phyloP scores from a whole-genome alignment of 306 rosid genomes.

The Rosa persica region DNA sequence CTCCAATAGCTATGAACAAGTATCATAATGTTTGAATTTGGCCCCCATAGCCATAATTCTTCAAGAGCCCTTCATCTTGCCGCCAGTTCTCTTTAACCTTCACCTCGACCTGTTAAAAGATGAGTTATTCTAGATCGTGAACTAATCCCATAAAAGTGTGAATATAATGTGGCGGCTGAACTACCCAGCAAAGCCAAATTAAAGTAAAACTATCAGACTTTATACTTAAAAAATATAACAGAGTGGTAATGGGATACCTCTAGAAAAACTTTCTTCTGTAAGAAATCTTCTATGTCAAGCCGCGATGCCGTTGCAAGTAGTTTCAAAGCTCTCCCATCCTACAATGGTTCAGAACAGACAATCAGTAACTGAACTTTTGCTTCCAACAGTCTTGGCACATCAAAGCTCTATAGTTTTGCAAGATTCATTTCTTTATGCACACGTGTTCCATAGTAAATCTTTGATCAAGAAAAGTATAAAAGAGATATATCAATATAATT shows the following conservation, averaged over 20 bases:
- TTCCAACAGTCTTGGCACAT: constrained; percentile 43
- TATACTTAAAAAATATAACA: background rate
- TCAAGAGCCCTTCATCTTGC: constrained; percentile 84
- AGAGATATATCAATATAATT: background rate
- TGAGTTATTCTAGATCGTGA: background rate
- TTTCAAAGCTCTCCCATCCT: constrained; percentile 96
- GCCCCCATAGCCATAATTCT: constrained; percentile 84
- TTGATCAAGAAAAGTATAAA: background rate
- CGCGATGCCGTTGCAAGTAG: constrained; percentile 93
- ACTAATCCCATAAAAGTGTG: background rate
- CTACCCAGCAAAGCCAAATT: constrained; percentile 10
- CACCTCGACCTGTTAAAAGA: constrained; percentile 77
- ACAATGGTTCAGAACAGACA: constrained; percentile 26
- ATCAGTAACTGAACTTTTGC: constrained; percentile 46
- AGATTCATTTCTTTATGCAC: background rate
- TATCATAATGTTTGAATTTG: constrained; percentile 58
- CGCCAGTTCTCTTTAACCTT: constrained; percentile 93
- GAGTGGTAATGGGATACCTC: constrained; percentile 50
- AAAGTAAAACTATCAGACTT: background rate
- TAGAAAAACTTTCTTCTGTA: constrained; percentile 90
- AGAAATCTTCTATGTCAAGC: constrained; percentile 80
- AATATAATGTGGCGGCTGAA: background rate
- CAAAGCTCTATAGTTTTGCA: background rate
- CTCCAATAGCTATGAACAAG: background rate
- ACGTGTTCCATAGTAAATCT: background rate